These are phyloP conservation scores for Alternaria sp. DNA, from an alignment of 2,329 filamentous ascomycete species.

Conservation along the genomic window DNA sequence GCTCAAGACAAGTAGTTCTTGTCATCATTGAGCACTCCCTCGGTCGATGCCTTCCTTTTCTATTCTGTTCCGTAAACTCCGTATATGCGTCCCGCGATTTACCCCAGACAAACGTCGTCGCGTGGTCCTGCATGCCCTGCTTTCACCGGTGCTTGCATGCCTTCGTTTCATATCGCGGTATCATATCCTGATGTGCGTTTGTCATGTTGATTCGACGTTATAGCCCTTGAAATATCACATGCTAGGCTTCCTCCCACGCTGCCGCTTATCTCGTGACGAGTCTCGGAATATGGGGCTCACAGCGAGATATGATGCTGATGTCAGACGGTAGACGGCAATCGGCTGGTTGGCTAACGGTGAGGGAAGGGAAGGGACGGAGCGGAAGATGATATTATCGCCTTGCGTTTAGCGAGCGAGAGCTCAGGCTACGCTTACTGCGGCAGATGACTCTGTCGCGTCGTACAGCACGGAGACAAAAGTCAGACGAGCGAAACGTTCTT, in stretches of 20 bases:
- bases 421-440: background rate
- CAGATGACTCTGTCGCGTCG: background rate
- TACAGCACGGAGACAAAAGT: background rate
- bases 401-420: background rate
- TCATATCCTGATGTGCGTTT: background rate
- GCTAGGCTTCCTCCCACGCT: background rate
- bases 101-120: background rate
- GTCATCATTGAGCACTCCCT: background rate
- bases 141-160: background rate
- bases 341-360: constrained; percentile 16
- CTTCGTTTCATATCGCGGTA: background rate
- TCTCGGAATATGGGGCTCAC: background rate
- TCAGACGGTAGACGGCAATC: constrained; percentile 20
- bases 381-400: constrained; percentile 1
- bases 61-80: constrained; percentile 2
- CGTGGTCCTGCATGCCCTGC: background rate
- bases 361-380: constrained; percentile 19
- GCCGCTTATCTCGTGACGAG: background rate
- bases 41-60: background rate
- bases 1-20: background rate
- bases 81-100: background rate
- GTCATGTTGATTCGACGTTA: background rate
- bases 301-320: constrained; percentile 18
- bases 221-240: background rate
- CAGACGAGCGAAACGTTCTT: background rate